Evolutionary conservation across 2,329 filamentous ascomycete species (phyloP).

Genomic region (Thelonectria olida): DNA sequence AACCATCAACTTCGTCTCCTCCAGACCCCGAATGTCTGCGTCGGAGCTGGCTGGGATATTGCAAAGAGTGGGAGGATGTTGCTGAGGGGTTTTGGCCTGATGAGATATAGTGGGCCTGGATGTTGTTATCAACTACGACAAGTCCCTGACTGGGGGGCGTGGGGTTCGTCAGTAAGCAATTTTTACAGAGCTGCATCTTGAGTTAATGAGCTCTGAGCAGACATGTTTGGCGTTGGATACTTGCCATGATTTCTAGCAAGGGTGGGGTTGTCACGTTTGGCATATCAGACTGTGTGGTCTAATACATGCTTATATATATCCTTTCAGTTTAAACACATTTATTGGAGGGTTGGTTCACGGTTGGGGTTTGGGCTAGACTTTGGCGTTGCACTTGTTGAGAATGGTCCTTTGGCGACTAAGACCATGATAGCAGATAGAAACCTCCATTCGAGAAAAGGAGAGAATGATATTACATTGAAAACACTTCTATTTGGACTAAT

Average conservation of each 20-base stretch:
- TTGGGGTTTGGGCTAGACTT: slow-evolving; percentile 1
- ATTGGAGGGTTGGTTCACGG: neutral
- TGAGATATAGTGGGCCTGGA: slow-evolving; percentile 39
- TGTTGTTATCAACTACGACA: neutral
- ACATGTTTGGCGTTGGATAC: slow-evolving; percentile 14
- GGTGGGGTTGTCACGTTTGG: neutral
- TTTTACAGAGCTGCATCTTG: neutral
- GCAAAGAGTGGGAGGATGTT: slow-evolving; percentile 48
- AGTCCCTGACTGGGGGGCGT: neutral
- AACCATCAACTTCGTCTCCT: slow-evolving; percentile 34
- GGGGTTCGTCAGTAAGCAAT: neutral
- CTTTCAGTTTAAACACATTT: neutral
- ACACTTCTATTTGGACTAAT: neutral
- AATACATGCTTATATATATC: slow-evolving; percentile 3
- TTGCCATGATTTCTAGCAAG: neutral
- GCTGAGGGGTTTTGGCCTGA: slow-evolving; percentile 40
- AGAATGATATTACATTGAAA: neutral
- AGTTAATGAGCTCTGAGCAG: neutral
- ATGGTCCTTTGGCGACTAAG: neutral
- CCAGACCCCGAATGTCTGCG: slow-evolving; percentile 45
- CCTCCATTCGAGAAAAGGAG: neutral
- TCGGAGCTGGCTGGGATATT: slow-evolving; percentile 54
- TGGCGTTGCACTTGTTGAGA: slow-evolving; percentile 14
- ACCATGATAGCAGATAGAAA: slow-evolving; percentile 14
- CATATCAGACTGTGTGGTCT: neutral